phyloP scores from a whole-genome alignment of 352 stramenopile species.

The Phytophthora megakarya region DNA sequence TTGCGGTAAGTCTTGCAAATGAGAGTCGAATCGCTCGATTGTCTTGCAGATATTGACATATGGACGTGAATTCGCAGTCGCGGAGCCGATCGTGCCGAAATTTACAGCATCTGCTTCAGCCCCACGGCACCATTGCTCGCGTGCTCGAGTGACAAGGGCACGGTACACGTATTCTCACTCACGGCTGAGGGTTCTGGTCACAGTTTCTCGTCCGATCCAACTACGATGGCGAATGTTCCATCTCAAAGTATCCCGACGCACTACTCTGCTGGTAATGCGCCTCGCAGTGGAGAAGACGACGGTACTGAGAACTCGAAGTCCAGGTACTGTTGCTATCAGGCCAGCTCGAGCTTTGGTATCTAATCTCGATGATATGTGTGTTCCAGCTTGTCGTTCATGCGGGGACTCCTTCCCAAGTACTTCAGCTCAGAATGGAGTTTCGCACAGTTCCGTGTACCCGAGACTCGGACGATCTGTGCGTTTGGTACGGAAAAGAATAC shows the following conservation, averaged over 20 bases:
- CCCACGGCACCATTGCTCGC: slow-evolving; percentile 93
- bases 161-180: slow-evolving; percentile 95
- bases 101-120: slow-evolving; percentile 98
- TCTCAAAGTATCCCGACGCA: slow-evolving; percentile 46
- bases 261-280: slow-evolving; percentile 49
- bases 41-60: not conserved
- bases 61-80: slow-evolving; percentile 53
- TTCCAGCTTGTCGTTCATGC: slow-evolving; percentile 89
- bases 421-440: slow-evolving; percentile 95
- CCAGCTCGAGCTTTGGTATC: not conserved
- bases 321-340: slow-evolving; percentile 42
- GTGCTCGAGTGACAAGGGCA: slow-evolving; percentile 97
- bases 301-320: slow-evolving; percentile 90
- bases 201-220: slow-evolving; percentile 58
- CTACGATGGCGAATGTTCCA: slow-evolving; percentile 55
- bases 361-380: not conserved
- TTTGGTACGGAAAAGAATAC: slow-evolving; percentile 94
- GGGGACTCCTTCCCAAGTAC: slow-evolving; percentile 91
- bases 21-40: not conserved
- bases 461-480: slow-evolving; percentile 91
- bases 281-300: slow-evolving; percentile 72
- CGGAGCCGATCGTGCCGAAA: slow-evolving; percentile 95
- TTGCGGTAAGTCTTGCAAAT: slow-evolving; percentile 50
- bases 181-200: slow-evolving; percentile 71
- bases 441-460: slow-evolving; percentile 92